phyloP scores from a whole-genome alignment of 2,329 filamentous ascomycete genomes.

The Penicillium paneum region DNA sequence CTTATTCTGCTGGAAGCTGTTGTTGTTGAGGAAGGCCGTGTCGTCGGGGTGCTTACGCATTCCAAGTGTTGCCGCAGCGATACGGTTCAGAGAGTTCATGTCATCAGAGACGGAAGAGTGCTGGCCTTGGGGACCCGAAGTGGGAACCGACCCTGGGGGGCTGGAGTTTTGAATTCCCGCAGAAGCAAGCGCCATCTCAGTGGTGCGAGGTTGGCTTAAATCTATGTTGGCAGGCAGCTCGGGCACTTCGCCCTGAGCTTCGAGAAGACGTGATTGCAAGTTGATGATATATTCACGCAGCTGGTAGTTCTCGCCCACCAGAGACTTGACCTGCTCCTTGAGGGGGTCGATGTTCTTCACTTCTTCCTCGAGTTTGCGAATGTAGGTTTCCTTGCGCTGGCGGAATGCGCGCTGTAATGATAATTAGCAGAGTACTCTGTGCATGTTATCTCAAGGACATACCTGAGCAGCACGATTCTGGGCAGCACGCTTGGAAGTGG shows the following conservation, averaged over 20 bases:
- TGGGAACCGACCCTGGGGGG: conserved; percentile 20
- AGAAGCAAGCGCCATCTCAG: conserved; percentile 33
- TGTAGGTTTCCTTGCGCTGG: conserved; percentile 96
- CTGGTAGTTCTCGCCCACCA: conserved; percentile 85
- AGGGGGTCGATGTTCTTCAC: conserved; percentile 76
- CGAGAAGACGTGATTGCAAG: conserved; percentile 80
- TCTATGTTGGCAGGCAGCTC: conserved; percentile 78
- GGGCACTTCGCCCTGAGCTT: conserved; percentile 78
- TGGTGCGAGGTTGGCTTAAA: conserved; percentile 55
- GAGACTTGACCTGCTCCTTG: conserved; percentile 71
- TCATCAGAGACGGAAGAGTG: conserved; percentile 35
- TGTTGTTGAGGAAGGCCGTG: conserved; percentile 33
- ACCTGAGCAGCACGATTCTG: conserved; percentile 98
- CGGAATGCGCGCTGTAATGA: conserved; percentile 79
- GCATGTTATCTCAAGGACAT: conserved; percentile 34
- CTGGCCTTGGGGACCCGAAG: conserved; percentile 25
- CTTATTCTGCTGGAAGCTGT: conserved; percentile 32
- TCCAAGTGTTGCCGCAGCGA: conserved; percentile 43
- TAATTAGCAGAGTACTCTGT: conserved; percentile 10
- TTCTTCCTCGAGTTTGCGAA: conserved; percentile 94
- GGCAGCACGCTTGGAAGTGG: conserved; percentile 91
- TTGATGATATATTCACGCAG: conserved; percentile 90
- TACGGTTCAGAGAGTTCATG: conserved; percentile 43
- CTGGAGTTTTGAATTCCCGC: conserved; percentile 22
- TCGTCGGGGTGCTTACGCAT: conserved; percentile 45